Percentiles rank a stretch among this genome's conserved stretches.
Conservation (phyloP, 139 green algal genomes). For the Micractinium sp. region DNA sequence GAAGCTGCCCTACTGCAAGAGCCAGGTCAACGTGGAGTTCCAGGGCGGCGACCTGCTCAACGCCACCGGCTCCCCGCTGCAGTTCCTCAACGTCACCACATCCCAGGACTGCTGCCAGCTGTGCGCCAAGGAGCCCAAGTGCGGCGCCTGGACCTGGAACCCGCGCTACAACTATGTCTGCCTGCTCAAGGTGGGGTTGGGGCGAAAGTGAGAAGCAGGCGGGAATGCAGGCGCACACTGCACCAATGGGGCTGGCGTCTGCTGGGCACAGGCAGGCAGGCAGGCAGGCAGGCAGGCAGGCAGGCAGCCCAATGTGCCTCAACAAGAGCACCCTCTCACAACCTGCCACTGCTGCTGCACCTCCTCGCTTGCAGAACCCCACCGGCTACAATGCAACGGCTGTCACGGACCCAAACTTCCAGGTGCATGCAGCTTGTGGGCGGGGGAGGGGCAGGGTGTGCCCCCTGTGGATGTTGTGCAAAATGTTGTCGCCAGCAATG, state of each 20-base stretch:
- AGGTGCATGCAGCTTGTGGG: not conserved
- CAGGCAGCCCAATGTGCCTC: too few relatives aligned
- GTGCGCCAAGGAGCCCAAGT: not conserved
- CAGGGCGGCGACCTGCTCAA: not conserved
- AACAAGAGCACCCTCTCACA: too few relatives aligned
- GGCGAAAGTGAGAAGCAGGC: too few relatives aligned
- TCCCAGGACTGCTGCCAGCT: conserved; percentile 1
- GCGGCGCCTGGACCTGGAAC: not conserved
- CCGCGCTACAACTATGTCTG: not conserved
- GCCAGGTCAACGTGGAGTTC: not conserved
- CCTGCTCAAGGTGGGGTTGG: not conserved
- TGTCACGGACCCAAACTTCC: not conserved
- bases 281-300: too few relatives aligned
- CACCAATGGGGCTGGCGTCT: too few relatives aligned
- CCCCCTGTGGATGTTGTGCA: too few relatives aligned
- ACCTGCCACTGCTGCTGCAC: too few relatives aligned
- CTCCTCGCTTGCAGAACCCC: not conserved
- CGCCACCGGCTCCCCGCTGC: not conserved
- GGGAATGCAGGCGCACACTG: too few relatives aligned
- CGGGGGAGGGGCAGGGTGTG: too few relatives aligned
- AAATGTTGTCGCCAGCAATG: too few relatives aligned
- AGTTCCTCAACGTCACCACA: not conserved
- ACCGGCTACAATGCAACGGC: not conserved
- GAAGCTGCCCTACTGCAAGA: conserved; percentile 4
- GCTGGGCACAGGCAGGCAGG: too few relatives aligned